Evolutionary conservation across 441 rosid genomes (phyloP), one percentile per base, ranked within the genome.

Genomic region (Gossypium trilobum): DNA sequence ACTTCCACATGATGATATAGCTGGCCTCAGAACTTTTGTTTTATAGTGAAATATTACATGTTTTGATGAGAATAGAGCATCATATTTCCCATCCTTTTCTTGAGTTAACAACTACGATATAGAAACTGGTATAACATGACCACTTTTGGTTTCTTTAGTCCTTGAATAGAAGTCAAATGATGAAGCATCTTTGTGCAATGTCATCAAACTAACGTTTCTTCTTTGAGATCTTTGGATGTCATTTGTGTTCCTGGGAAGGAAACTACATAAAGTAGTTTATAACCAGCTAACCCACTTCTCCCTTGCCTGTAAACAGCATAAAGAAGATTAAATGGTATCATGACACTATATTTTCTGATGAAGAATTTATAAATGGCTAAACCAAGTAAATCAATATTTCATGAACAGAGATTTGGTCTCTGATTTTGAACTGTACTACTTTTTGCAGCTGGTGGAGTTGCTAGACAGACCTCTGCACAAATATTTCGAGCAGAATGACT

Each of bases 401-500:
- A 17, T 9, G 31, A 42, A 25, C 10, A 17, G 27, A 13, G 39
- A 42, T 76, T 68, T 27, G 66, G 78, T 39, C 66, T 75, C 61
- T 57, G 71, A 71, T 52, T 71, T 65, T 74, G 33, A 74, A 5
- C 57, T 67, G 67, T 46, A 68, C 63, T 74, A 42, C 48, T 75
- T 72, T 70, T 75, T 65, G 73, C 94, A 95, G 99, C 83, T 93
- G 79, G 97, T 93, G 84, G 99, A 95, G 83, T 87, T 91, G 79
- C 84, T 95, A 58, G 99, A 95, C 68, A 66, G 71, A 75, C 99
- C 98, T 4, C 78, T 95, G 86, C 97, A 93, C 68, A 85, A 87
- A 82, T 91, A 95, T 82, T 91, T 95, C 76, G 83, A 82, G 88
- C 90, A 90, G 88, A 95, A 87, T 62, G 98, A 95, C 62, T 95